Percentiles rank a stretch among this genome's conserved stretches.
phyloP scores from a whole-genome alignment of 495 filamentous ascomycete genomes.

The Talaromyces liani region DNA sequence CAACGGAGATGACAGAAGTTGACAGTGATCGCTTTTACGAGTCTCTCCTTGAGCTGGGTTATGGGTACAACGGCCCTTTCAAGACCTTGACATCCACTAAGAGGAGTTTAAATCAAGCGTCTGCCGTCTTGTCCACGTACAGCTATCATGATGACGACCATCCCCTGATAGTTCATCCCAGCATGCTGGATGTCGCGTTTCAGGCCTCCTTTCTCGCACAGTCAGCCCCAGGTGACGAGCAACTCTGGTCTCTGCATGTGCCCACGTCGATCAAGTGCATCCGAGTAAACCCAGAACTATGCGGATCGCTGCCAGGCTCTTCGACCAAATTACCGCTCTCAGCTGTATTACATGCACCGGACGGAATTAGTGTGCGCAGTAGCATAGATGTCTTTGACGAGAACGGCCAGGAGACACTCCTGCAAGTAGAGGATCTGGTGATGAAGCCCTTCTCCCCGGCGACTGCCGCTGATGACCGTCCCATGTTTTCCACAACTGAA shows the following conservation, averaged over 20 bases:
- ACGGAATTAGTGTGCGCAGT: no score
- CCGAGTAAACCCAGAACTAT: slow-evolving; percentile 33
- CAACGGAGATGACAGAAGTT: no score
- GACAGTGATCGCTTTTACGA: no score
- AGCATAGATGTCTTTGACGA: neutral
- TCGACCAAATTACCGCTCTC: no score
- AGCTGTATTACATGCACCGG: no score
- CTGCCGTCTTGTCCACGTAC: no score
- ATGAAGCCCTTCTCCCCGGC: neutral
- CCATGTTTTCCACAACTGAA: neutral
- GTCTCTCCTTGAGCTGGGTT: no score
- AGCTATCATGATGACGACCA: no score
- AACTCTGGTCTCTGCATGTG: slow-evolving; percentile 15
- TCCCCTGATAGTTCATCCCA: slow-evolving; percentile 24
- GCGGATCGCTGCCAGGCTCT: slow-evolving; percentile 14
- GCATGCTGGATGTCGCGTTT: slow-evolving; percentile 33
- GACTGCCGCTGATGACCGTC: neutral
- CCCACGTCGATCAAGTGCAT: slow-evolving; percentile 37
- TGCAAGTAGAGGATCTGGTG: slow-evolving; percentile 5
- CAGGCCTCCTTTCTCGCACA: slow-evolving; percentile 34
- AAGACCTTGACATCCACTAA: no score
- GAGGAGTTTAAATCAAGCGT: no score
- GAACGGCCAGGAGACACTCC: neutral
- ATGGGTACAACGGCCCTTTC: no score
- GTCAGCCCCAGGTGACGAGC: slow-evolving; percentile 28